Base-by-base conservation (phyloP, 495 filamentous ascomycete species). In the Trichoderma gamsii region DNA sequence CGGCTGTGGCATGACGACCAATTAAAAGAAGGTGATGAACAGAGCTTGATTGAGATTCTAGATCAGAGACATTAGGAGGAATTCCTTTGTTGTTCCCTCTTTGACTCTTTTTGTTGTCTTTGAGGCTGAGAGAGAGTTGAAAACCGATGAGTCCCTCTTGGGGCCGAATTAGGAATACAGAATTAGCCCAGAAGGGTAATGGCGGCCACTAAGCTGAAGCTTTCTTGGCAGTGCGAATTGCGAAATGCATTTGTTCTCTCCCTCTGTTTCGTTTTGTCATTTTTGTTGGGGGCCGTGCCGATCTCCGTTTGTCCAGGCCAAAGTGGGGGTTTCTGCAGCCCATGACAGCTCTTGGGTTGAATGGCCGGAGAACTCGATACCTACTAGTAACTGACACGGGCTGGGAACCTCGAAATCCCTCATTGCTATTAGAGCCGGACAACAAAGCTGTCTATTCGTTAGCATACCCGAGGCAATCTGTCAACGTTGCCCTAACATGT, bases 161-260 rank as follows among this genome's bases (percentile, higher is more conserved):
- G 49, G 6, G 25, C 56, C 56, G 56, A 32, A 61, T 21, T 16
- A 63, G 64, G 35, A 63, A 44, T 67, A 49, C 59, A 65, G 38
- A 65, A 69, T 69, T 52, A 65, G 56, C 67, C 41, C 41, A 63
- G 16, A 56, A 41, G 41, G 59, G 66, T 12, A 68, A 65, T 65
- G 32, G 72, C 73, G 69, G 43, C 71, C 23, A 66, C 69, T 41
- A 70, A 49, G 15, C 44, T 49, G n/a, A 11, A 52, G 49, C 49
- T n/a, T 13, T 16, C 44, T 49, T 52, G 25, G 7, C 27, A 61
- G 23, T 15, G 16, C 25, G 5, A 23, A 32, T 61, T 32, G 2
- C 18, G n/a, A 23, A 32, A 35, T 32, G 9, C 5, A 11, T 9
- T 52, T 52, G 16, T 1, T 52, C n/a, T 52, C n/a, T 38, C 35